Evolutionary conservation across 1,139 yeast species (phyloP).

Genomic region (Nakaseomyces uthaithaninus): DNA sequence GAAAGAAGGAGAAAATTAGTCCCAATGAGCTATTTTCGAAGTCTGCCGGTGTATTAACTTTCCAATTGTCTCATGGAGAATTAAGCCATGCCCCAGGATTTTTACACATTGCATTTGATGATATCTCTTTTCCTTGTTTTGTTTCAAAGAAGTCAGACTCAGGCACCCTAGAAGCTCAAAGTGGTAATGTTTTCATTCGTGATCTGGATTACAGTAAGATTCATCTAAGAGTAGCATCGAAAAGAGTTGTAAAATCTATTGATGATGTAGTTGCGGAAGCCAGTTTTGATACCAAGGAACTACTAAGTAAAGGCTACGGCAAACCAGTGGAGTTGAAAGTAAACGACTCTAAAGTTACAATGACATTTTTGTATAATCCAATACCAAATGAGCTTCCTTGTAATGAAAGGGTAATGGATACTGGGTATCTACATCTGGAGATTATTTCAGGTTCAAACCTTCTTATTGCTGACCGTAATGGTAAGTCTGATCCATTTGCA

Average conservation of each 20-base stretch:
- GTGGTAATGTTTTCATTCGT: conserved; percentile 55
- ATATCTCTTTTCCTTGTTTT: conserved; percentile 51
- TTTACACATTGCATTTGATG: conserved; percentile 59
- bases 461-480: conserved; percentile 56
- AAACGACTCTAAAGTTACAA: conserved; percentile 37
- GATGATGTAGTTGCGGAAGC: conserved; percentile 47
- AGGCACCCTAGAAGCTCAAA: conserved; percentile 32
- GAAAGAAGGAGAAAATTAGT: conserved; percentile 41
- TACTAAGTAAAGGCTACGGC: conserved; percentile 43
- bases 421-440: conserved; percentile 52
- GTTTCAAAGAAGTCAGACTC: conserved; percentile 38
- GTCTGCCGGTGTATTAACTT: conserved; percentile 55
- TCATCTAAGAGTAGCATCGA: conserved; percentile 48
- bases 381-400: conserved; percentile 46
- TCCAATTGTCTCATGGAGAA: conserved; percentile 44
- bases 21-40: conserved; percentile 45
- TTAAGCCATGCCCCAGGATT: conserved; percentile 42
- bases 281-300: conserved; percentile 43
- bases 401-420: conserved; percentile 56
- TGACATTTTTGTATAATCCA: conserved; percentile 56
- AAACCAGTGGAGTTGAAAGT: conserved; percentile 42
- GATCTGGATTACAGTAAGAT: conserved; percentile 56
- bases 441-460: conserved; percentile 48
- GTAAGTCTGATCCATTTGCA: conserved; percentile 67
- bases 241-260: conserved; percentile 39